Evolutionary conservation across 306 rosid genomes (phyloP).

Genomic region (Cercis canadensis): DNA sequence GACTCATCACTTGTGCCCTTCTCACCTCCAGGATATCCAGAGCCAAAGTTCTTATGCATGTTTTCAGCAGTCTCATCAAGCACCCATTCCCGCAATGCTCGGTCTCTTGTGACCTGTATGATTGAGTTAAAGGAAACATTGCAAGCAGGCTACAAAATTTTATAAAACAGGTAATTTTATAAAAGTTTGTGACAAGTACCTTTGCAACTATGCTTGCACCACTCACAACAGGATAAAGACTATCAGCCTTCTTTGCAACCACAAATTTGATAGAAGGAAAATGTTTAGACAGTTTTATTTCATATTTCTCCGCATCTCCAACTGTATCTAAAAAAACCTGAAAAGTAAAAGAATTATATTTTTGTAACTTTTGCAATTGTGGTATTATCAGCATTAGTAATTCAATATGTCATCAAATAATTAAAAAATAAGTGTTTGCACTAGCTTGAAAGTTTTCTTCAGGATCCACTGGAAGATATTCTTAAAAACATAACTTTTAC

Average conservation of each 20-base stretch:
- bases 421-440: background rate
- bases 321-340: constrained; percentile 95
- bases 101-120: constrained; percentile 87
- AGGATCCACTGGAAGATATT: too few relatives aligned
- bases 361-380: constrained; percentile 11
- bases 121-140: constrained; percentile 19
- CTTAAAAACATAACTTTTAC: too few relatives aligned
- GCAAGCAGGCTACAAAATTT: constrained; percentile 1
- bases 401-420: constrained; percentile 1
- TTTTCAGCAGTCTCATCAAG: constrained; percentile 87
- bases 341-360: constrained; percentile 32
- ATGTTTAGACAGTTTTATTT: constrained; percentile 61
- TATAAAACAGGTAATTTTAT: background rate
- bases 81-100: constrained; percentile 79
- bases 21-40: constrained; percentile 97
- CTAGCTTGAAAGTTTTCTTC: too few relatives aligned
- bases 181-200: constrained; percentile 48
- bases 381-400: background rate
- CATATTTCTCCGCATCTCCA: constrained; percentile 90
- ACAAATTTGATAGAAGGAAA: constrained; percentile 86
- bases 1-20: background rate
- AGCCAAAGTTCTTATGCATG: constrained; percentile 78
- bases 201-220: constrained; percentile 97
- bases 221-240: constrained; percentile 96
- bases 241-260: constrained; percentile 97